These are phyloP conservation scores for Agastache rugosa DNA, from an alignment of 257 asterid genomes.

Conservation along the genomic window DNA sequence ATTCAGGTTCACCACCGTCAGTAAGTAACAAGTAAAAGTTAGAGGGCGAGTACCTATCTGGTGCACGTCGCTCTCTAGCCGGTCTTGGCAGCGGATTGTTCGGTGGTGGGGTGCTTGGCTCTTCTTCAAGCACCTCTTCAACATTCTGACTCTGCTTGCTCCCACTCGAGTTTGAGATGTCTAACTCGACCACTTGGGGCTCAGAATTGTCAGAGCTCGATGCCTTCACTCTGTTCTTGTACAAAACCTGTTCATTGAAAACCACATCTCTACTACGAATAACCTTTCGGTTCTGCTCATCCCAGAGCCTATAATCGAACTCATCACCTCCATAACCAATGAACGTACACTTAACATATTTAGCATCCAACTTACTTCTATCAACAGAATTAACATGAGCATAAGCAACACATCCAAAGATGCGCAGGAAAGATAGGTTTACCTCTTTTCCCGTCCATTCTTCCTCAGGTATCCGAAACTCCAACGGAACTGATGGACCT, in stretches of 20 bases:
- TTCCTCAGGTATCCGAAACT: background rate
- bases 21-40: too few relatives aligned
- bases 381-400: too few relatives aligned
- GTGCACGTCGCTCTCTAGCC: too few relatives aligned
- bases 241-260: background rate
- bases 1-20: too few relatives aligned
- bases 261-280: background rate
- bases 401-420: background rate
- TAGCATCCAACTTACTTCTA: too few relatives aligned
- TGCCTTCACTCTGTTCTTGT: background rate
- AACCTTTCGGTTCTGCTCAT: background rate
- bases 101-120: too few relatives aligned
- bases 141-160: too few relatives aligned
- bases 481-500: constrained; percentile 1
- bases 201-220: background rate
- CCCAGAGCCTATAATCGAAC: background rate
- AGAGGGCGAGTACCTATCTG: too few relatives aligned
- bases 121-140: too few relatives aligned
- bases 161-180: too few relatives aligned
- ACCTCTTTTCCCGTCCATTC: background rate
- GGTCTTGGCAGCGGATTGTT: too few relatives aligned
- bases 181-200: background rate
- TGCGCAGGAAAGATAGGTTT: background rate
- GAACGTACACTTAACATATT: background rate
- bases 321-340: background rate